Conservation (phyloP, 192 early-diverging fungal genomes). For the Borealophlyctis nickersoniae region DNA sequence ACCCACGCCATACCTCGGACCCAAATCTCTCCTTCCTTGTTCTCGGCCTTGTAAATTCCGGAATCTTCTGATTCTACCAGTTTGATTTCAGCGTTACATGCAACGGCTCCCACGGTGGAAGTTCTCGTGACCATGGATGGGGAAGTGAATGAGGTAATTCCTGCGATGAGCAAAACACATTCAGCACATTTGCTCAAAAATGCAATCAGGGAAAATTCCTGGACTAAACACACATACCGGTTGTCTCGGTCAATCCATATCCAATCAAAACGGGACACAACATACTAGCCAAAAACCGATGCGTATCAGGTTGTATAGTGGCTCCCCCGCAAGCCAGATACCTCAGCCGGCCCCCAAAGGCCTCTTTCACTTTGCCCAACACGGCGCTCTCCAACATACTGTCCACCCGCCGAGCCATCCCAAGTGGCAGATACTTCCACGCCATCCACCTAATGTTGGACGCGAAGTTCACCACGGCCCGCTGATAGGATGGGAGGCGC, state of each 20-base stretch:
- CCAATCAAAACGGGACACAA: slow-evolving; percentile 84
- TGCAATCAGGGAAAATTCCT: neutral
- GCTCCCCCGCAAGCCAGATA: slow-evolving; percentile 86
- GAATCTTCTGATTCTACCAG: neutral
- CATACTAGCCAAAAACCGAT: slow-evolving; percentile 72
- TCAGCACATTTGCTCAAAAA: too few relatives aligned
- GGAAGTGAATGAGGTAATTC: neutral
- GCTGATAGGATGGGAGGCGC: slow-evolving; percentile 44
- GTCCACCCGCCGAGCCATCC: neutral
- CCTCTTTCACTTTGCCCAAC: slow-evolving; percentile 55
- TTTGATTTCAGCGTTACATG: slow-evolving; percentile 5
- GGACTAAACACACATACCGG: neutral
- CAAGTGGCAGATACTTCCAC: neutral
- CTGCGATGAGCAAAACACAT: too few relatives aligned
- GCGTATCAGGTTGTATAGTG: slow-evolving; percentile 78
- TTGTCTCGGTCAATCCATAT: slow-evolving; percentile 81
- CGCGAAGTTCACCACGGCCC: slow-evolving; percentile 71
- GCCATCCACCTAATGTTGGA: slow-evolving; percentile 63
- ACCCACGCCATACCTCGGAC: too few relatives aligned
- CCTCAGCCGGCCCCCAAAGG: slow-evolving; percentile 75
- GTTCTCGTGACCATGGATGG: neutral
- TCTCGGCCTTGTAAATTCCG: neutral
- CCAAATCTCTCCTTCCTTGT: slow-evolving; percentile 72
- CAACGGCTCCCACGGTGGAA: neutral
- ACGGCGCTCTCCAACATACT: neutral